Evolutionary conservation across 768 basidiomycete species (phyloP).

Genomic region (Guyanaporus albipodus): DNA sequence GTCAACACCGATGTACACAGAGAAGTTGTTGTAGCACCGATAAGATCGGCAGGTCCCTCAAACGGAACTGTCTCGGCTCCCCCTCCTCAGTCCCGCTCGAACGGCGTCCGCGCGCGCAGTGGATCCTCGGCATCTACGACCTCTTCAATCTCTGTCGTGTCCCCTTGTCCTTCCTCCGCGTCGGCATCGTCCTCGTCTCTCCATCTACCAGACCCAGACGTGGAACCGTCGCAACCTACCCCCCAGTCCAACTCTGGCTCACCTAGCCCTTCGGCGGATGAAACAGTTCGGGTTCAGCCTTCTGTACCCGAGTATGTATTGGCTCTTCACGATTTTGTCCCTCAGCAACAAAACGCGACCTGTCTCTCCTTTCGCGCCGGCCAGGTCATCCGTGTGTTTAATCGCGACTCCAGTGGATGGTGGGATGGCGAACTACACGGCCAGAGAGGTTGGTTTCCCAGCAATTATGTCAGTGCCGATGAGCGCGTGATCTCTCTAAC

Average conservation of each 20-base stretch:
- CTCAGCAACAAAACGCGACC: conserved; percentile 65
- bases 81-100: conserved; percentile 12
- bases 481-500: conserved; percentile 47
- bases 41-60: conserved; percentile 28
- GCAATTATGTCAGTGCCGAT: conserved; percentile 85
- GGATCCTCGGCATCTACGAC: conserved; percentile 53
- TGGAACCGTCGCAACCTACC: conserved; percentile 27
- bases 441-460: conserved; percentile 95
- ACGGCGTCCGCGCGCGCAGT: conserved; percentile 39
- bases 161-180: conserved; percentile 46
- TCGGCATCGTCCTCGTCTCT: conserved; percentile 51
- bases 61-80: conserved; percentile 26
- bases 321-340: conserved; percentile 88
- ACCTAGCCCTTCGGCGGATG: conserved; percentile 42
- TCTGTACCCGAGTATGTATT: conserved; percentile 67
- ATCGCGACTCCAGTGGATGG: conserved; percentile 88
- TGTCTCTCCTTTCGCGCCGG: conserved; percentile 89
- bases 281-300: conserved; percentile 41
- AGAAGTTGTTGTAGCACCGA: conserved; percentile 32
- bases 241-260: conserved; percentile 32
- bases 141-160: conserved; percentile 53
- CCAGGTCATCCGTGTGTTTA: conserved; percentile 87
- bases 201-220: conserved; percentile 32
- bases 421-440: conserved; percentile 97
- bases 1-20: conserved; percentile 45